Evolutionary conservation across 2,329 filamentous ascomycete genomes (phyloP).

Genomic region (Amphichorda felina): DNA sequence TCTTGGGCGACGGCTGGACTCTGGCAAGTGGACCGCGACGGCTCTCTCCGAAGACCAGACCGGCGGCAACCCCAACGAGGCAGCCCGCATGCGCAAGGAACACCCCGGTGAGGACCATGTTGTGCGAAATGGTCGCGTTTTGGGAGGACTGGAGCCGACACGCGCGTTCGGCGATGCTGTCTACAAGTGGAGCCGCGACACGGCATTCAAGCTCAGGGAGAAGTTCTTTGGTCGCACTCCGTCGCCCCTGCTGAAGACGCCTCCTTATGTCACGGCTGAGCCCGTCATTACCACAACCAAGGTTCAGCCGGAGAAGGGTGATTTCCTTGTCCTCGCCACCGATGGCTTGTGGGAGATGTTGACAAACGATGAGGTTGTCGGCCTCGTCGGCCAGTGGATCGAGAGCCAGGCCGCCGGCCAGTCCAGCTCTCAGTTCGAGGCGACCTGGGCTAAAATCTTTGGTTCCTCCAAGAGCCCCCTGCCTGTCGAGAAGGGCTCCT

Average conservation of each 20-base stretch:
- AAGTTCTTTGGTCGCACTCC: slow-evolving; percentile 81
- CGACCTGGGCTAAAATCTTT: slow-evolving; percentile 55
- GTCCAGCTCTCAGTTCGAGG: slow-evolving; percentile 51
- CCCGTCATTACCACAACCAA: slow-evolving; percentile 89
- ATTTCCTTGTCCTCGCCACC: slow-evolving; percentile 93
- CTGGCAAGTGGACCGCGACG: slow-evolving; percentile 87
- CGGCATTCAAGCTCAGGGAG: slow-evolving; percentile 68
- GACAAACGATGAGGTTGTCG: slow-evolving; percentile 95
- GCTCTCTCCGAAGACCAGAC: slow-evolving; percentile 90
- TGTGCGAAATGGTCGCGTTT: slow-evolving; percentile 75
- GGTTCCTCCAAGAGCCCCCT: slow-evolving; percentile 37
- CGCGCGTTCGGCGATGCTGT: slow-evolving; percentile 92
- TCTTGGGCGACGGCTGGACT: slow-evolving; percentile 58
- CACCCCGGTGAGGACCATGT: slow-evolving; percentile 87
- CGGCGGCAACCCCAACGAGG: slow-evolving; percentile 77
- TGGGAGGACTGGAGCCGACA: slow-evolving; percentile 85
- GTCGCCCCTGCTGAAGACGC: slow-evolving; percentile 69
- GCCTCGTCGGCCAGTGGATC: slow-evolving; percentile 92
- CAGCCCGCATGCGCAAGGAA: slow-evolving; percentile 66
- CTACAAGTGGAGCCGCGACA: slow-evolving; percentile 90
- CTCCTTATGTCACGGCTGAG: slow-evolving; percentile 94
- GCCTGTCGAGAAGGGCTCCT: slow-evolving; percentile 58
- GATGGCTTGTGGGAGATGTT: slow-evolving; percentile 99
- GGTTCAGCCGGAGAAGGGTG: slow-evolving; percentile 77
- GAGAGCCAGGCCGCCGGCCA: slow-evolving; percentile 51